Percentiles rank a stretch among this genome's conserved stretches.
Conservation (phyloP, 257 asterid genomes). For the Nicotiana attenuata region DNA sequence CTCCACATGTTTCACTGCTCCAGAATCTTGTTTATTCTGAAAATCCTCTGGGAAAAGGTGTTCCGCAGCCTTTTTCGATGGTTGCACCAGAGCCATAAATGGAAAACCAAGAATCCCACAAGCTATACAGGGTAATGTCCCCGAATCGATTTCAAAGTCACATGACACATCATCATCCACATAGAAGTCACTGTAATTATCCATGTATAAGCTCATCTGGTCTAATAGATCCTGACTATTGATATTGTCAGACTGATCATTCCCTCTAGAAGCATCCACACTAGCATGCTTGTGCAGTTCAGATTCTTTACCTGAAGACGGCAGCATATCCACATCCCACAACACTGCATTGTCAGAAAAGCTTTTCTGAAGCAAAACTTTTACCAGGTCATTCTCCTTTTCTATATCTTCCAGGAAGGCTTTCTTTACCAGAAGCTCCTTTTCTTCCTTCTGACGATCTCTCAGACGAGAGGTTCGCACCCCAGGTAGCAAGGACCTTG, state of each 20-base stretch:
- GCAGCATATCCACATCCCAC: constrained; percentile 74
- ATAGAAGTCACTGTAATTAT: constrained; percentile 47
- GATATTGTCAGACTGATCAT: constrained; percentile 29
- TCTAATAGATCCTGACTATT: constrained; percentile 31
- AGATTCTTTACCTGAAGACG: constrained; percentile 59
- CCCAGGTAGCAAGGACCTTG: constrained; percentile 88
- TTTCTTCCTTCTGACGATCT: constrained; percentile 88
- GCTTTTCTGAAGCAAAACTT: constrained; percentile 53
- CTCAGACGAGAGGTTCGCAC: constrained; percentile 84
- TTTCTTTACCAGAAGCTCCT: constrained; percentile 77
- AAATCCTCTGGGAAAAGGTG: constrained; percentile 31
- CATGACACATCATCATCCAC: constrained; percentile 65
- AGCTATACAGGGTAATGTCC: constrained; percentile 87
- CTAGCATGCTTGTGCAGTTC: constrained; percentile 35
- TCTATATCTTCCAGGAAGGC: constrained; percentile 83
- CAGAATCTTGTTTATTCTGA: constrained; percentile 17
- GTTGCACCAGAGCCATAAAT: constrained; percentile 89
- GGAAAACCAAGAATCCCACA: constrained; percentile 99
- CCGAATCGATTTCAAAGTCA: constrained; percentile 86
- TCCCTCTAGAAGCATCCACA: constrained; percentile 29
- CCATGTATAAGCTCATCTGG: constrained; percentile 54
- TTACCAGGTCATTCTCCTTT: constrained; percentile 57
- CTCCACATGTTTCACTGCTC: constrained; percentile 23
- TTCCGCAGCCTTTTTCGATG: constrained; percentile 51
- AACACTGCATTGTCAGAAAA: constrained; percentile 51